Conservation (phyloP, 805 yeast genomes). For the Komagataella pseudopastoris region DNA sequence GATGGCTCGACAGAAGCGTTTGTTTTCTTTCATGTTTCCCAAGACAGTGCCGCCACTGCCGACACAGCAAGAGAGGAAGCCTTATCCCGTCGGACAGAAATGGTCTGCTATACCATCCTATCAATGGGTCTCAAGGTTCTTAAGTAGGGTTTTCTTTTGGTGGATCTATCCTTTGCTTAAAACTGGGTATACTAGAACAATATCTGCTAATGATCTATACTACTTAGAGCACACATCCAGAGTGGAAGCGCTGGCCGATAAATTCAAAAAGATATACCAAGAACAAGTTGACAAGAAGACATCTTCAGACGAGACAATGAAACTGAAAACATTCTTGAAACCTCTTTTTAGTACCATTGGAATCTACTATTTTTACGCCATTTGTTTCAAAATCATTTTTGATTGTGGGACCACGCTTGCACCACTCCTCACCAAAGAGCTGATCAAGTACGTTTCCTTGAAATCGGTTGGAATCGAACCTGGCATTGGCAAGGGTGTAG, state of each 20-base stretch:
- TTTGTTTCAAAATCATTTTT: constrained; percentile 27
- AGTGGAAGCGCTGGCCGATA: constrained; percentile 23
- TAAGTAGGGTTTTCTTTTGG: constrained; percentile 37
- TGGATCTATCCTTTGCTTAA: constrained; percentile 57
- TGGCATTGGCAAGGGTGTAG: constrained; percentile 49
- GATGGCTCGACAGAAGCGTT: constrained; percentile 3
- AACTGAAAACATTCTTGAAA: constrained; percentile 23
- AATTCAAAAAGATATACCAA: constrained; percentile 21
- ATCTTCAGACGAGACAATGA: constrained; percentile 30
- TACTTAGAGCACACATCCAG: constrained; percentile 26
- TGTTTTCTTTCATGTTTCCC: constrained; percentile 5
- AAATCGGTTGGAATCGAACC: constrained; percentile 28
- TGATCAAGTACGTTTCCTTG: constrained; percentile 51
- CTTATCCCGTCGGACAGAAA: constrained; percentile 35
- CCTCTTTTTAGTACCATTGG: constrained; percentile 38
- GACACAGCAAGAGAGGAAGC: constrained; percentile 29
- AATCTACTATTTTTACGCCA: constrained; percentile 25
- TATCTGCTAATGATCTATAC: constrained; percentile 53
- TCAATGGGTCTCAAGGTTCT: constrained; percentile 19
- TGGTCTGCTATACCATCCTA: constrained; percentile 38
- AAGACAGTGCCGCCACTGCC: constrained; percentile 40
- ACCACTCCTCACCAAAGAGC: constrained; percentile 51
- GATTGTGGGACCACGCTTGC: constrained; percentile 40
- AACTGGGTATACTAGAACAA: constrained; percentile 59
- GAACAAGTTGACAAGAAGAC: constrained; percentile 20